Evolutionary conservation across 306 rosid species (phyloP).

Genomic region (Dicorynia guianensis): DNA sequence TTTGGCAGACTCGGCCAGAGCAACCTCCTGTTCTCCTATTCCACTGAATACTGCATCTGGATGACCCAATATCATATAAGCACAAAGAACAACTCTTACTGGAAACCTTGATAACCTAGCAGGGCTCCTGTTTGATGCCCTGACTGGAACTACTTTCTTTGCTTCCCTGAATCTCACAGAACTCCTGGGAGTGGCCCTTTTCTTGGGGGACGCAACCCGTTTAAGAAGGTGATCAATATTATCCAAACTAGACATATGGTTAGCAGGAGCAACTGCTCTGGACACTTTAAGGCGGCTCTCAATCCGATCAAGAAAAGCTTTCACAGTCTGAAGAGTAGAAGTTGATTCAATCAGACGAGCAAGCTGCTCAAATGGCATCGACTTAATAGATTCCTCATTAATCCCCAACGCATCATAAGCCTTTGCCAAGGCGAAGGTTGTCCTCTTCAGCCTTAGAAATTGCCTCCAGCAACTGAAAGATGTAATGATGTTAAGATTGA

Average conservation of each 20-base stretch:
- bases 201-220: constrained; percentile 85
- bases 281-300: constrained; percentile 64
- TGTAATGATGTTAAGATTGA: constrained; percentile 28
- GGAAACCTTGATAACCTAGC: constrained; percentile 72
- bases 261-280: constrained; percentile 56
- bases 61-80: constrained; percentile 87
- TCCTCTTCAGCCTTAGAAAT: constrained; percentile 56
- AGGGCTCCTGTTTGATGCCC: constrained; percentile 48
- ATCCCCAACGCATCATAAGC: constrained; percentile 56
- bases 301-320: constrained; percentile 60
- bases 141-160: constrained; percentile 52
- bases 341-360: constrained; percentile 60
- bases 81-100: constrained; percentile 86
- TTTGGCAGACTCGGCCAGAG: constrained; percentile 80
- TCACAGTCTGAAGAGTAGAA: constrained; percentile 57
- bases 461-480: constrained; percentile 83
- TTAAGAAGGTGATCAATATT: constrained; percentile 94
- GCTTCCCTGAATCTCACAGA: constrained; percentile 56
- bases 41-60: constrained; percentile 88
- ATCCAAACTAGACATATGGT: constrained; percentile 56
- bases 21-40: constrained; percentile 76
- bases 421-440: constrained; percentile 62
- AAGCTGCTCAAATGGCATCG: constrained; percentile 68
- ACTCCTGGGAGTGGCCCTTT: constrained; percentile 66
- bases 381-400: constrained; percentile 51